Percentiles rank a stretch among this genome's conserved stretches.
phyloP scores from a whole-genome alignment of 2,329 filamentous ascomycete species.

The Trichophyton simii region DNA sequence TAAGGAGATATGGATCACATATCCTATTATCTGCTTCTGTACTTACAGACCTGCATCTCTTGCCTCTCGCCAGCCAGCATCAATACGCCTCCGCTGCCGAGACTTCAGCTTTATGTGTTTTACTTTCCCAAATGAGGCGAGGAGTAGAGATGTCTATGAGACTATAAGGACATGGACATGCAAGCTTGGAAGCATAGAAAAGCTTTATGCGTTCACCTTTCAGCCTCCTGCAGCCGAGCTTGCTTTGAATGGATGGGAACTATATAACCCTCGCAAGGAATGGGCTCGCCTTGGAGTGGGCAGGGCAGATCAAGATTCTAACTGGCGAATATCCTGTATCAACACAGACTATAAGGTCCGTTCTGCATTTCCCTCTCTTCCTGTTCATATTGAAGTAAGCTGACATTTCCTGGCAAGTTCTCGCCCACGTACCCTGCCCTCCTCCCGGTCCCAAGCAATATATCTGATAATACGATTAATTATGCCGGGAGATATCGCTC shows the following conservation, averaged over 20 bases:
- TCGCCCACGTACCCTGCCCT: constrained; percentile 84
- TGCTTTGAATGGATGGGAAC: constrained; percentile 62
- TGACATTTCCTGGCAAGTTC: constrained; percentile 39
- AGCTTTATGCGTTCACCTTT: constrained; percentile 82
- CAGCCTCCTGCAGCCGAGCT: constrained; percentile 61
- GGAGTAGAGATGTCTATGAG: constrained; percentile 76
- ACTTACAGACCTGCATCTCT: constrained; percentile 61
- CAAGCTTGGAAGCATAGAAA: constrained; percentile 69
- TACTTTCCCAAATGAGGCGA: constrained; percentile 62
- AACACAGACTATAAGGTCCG: constrained; percentile 66
- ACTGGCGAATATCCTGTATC: constrained; percentile 83
- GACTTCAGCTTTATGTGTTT: constrained; percentile 93
- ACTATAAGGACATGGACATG: constrained; percentile 71
- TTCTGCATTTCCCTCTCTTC: constrained; percentile 6
- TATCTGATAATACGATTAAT: constrained; percentile 95
- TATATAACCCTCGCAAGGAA: constrained; percentile 78
- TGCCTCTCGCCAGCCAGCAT: constrained; percentile 57
- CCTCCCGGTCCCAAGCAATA: constrained; percentile 70
- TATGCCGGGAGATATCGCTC: constrained; percentile 86
- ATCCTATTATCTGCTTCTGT: constrained; percentile 78
- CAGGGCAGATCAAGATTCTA: constrained; percentile 60
- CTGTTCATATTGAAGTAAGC: constrained; percentile 14
- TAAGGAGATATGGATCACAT: constrained; percentile 83
- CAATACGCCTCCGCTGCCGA: constrained; percentile 75
- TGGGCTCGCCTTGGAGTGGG: constrained; percentile 80